phyloP scores from a whole-genome alignment of 2,329 filamentous ascomycete genomes.

The Nemania sp. region DNA sequence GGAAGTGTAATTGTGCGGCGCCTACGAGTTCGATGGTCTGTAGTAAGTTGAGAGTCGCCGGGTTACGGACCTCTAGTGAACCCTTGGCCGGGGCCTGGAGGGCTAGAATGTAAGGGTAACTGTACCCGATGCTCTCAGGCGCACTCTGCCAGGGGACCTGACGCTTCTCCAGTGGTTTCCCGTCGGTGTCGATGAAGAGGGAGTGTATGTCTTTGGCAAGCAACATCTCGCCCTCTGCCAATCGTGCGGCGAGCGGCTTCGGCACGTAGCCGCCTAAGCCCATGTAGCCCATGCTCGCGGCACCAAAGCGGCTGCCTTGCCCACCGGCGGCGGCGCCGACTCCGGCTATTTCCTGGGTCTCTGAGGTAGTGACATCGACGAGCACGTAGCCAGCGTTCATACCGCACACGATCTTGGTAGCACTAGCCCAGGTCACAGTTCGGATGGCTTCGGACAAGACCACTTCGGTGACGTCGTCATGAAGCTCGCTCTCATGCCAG shows the following conservation, averaged over 20 bases:
- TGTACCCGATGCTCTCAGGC: conserved; percentile 93
- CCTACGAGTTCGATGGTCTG: conserved; percentile 86
- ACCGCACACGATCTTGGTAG: conserved; percentile 87
- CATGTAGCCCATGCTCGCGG: conserved; percentile 95
- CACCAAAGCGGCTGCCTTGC: conserved; percentile 81
- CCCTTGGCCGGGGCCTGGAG: conserved; percentile 87
- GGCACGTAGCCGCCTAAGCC: conserved; percentile 92
- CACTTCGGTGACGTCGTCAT: conserved; percentile 79
- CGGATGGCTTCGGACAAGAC: conserved; percentile 85
- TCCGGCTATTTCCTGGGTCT: conserved; percentile 82
- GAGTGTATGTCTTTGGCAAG: conserved; percentile 99
- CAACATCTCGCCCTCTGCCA: conserved; percentile 85
- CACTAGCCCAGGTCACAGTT: conserved; percentile 90
- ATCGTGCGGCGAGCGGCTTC: conserved; percentile 85
- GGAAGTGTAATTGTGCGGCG: conserved; percentile 88
- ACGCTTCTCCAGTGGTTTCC: conserved; percentile 82
- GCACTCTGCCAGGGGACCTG: conserved; percentile 93
- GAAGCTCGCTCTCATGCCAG: conserved; percentile 95
- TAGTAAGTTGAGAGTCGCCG: conserved; percentile 87
- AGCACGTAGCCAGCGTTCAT: conserved; percentile 93
- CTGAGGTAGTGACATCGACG: conserved; percentile 82
- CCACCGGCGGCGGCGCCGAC: conserved; percentile 73
- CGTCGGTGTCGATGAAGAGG: conserved; percentile 86
- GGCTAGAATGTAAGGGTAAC: conserved; percentile 93
- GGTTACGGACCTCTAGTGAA: conserved; percentile 89